These are phyloP conservation scores for Zychaea mexicana DNA, from an alignment of 371 early-diverging fungal genomes.

Conservation along the genomic window DNA sequence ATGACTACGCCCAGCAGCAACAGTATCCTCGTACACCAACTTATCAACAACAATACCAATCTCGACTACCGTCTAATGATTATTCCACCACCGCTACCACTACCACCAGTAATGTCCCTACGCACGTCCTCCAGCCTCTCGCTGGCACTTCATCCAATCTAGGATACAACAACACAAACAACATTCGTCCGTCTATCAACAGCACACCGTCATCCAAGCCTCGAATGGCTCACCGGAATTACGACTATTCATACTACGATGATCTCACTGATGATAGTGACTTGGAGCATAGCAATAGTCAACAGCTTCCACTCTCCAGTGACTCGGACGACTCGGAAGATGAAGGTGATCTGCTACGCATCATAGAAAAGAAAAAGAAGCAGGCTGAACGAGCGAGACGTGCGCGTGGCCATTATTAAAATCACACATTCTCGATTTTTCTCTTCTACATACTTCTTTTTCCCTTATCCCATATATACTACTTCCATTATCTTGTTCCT, in stretches of 20 bases:
- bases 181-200: background rate
- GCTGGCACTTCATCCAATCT: background rate
- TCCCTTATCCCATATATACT: background rate
- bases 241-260: conserved; percentile 5
- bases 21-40: conserved; percentile 2
- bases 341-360: conserved; percentile 27
- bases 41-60: conserved; percentile 3
- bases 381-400: conserved; percentile 18
- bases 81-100: background rate
- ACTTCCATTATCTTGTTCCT: background rate
- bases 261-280: background rate
- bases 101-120: conserved; percentile 3
- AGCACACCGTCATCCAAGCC: background rate
- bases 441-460: background rate
- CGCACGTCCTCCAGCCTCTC: conserved; percentile 1
- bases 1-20: background rate
- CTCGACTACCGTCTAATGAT: conserved; percentile 8
- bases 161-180: background rate
- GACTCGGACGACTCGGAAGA: conserved; percentile 28
- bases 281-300: background rate
- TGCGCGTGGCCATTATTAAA: background rate
- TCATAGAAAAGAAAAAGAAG: conserved; percentile 32
- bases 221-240: conserved; percentile 7
- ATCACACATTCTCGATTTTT: no score
- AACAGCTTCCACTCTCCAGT: background rate